A percentile compares a stretch with the other conserved stretches of the same genome.
Conservation (phyloP, 2,329 filamentous ascomycete species). For the Westerdykella aurantiaca region DNA sequence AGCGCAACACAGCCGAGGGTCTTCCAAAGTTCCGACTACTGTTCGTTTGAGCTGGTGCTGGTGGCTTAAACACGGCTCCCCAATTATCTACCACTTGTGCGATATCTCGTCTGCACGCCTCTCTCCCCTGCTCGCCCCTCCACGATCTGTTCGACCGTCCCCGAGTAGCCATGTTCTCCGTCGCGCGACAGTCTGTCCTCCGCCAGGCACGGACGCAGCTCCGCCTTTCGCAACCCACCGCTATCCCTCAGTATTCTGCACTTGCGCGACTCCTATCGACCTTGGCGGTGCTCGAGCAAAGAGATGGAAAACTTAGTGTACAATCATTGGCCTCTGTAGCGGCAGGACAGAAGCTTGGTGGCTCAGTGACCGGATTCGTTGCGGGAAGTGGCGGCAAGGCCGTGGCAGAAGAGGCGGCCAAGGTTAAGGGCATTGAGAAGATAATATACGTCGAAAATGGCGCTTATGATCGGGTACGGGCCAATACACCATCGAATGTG, state of each 20-base stretch:
- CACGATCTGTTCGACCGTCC: not conserved
- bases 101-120: slow-evolving; percentile 3
- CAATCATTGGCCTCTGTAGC: slow-evolving; percentile 80
- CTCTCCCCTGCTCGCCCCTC: slow-evolving; percentile 1
- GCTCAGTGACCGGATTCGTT: slow-evolving; percentile 77
- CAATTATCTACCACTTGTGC: too few relatives aligned
- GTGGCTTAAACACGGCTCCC: too few relatives aligned
- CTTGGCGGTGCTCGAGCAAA: slow-evolving; percentile 86
- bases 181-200: slow-evolving; percentile 31
- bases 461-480: slow-evolving; percentile 83
- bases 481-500: not conserved
- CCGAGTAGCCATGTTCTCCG: slow-evolving; percentile 28
- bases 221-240: slow-evolving; percentile 28
- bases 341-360: slow-evolving; percentile 80
- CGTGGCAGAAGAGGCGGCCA: slow-evolving; percentile 77
- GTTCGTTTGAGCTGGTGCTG: too few relatives aligned
- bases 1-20: slow-evolving; percentile 25
- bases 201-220: slow-evolving; percentile 43
- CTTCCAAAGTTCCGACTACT: too few relatives aligned
- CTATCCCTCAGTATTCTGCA: slow-evolving; percentile 46
- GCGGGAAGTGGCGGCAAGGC: slow-evolving; percentile 72
- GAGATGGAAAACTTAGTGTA: slow-evolving; percentile 76
- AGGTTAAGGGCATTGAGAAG: slow-evolving; percentile 87
- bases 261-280: slow-evolving; percentile 73
- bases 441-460: slow-evolving; percentile 81